Percentiles rank a stretch among this genome's conserved stretches.
These are phyloP conservation scores for Apium graveolens DNA, from an alignment of 129 eudicot genomes.

Conservation along the genomic window DNA sequence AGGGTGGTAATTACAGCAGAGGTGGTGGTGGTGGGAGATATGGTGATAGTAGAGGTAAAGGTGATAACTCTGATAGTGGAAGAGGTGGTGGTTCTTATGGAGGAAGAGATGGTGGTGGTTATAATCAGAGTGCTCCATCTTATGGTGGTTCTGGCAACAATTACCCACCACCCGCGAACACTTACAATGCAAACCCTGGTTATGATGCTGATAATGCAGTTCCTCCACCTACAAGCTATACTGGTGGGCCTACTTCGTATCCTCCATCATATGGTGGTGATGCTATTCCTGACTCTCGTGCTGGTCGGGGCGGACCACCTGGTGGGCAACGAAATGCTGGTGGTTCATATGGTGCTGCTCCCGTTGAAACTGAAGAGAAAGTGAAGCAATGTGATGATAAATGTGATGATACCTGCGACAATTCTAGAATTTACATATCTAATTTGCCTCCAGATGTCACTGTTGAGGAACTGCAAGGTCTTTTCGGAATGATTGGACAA, in stretches of 20 bases:
- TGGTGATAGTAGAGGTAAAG: constrained; percentile 42
- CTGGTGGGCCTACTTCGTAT: constrained; percentile 79
- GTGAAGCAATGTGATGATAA: constrained; percentile 97
- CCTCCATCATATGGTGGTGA: constrained; percentile 94
- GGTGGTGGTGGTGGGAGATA: constrained; percentile 40
- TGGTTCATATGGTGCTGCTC: constrained; percentile 44
- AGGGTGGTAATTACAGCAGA: constrained; percentile 21
- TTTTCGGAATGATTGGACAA: constrained; percentile 95
- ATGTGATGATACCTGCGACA: constrained; percentile 84
- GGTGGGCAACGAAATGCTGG: constrained; percentile 55
- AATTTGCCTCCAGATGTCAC: constrained; percentile 94
- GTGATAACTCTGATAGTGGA: constrained; percentile 43
- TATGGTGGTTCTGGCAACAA: constrained; percentile 64
- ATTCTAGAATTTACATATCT: constrained; percentile 83
- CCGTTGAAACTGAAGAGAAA: constrained; percentile 48
- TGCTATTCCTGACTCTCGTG: constrained; percentile 32
- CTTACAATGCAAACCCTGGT: constrained; percentile 45
- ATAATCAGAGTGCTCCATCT: constrained; percentile 51
- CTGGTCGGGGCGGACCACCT: constrained; percentile 64
- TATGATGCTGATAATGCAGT: constrained; percentile 76
- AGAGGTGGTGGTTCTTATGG: constrained; percentile 65
- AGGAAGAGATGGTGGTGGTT: constrained; percentile 66
- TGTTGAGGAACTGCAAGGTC: constrained; percentile 67
- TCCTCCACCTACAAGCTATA: constrained; percentile 87
- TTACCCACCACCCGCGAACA: constrained; percentile 48